These are phyloP conservation scores for Trichoderma sp. DNA, from an alignment of 2,329 filamentous ascomycete genomes.

Conservation along the genomic window DNA sequence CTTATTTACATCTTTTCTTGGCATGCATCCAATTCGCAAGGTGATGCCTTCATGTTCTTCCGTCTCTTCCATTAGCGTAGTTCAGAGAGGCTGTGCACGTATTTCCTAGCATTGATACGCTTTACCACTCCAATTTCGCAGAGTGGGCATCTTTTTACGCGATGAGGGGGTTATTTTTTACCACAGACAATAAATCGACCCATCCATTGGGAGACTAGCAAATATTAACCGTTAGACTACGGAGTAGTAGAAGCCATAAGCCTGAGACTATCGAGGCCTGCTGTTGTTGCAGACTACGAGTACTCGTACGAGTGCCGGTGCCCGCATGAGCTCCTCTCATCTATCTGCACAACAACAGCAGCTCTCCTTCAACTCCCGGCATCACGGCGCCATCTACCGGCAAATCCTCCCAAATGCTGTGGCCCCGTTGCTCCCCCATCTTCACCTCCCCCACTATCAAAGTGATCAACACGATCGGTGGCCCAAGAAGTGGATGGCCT, in stretches of 20 bases:
- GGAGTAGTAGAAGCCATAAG: background rate
- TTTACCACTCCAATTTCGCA: slow-evolving; percentile 12
- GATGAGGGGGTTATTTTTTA: background rate
- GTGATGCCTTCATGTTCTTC: background rate
- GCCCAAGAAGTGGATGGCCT: slow-evolving; percentile 15
- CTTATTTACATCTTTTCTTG: background rate
- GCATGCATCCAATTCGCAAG: background rate
- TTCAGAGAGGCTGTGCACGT: background rate
- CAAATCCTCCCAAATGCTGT: background rate
- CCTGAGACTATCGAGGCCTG: background rate
- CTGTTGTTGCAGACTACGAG: background rate
- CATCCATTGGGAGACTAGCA: background rate
- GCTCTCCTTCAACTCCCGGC: background rate
- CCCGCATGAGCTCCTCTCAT: background rate
- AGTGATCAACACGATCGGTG: slow-evolving; percentile 17
- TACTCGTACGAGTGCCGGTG: background rate
- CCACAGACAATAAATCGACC: background rate
- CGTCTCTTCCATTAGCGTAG: background rate
- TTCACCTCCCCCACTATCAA: slow-evolving; percentile 13
- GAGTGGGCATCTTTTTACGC: background rate
- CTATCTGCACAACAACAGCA: background rate
- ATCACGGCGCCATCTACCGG: background rate
- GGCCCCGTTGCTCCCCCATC: slow-evolving; percentile 5
- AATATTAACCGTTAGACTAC: background rate
- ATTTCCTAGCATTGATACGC: background rate